phyloP scores from a whole-genome alignment of 768 basidiomycete species.

The Wakefieldia striispora region DNA sequence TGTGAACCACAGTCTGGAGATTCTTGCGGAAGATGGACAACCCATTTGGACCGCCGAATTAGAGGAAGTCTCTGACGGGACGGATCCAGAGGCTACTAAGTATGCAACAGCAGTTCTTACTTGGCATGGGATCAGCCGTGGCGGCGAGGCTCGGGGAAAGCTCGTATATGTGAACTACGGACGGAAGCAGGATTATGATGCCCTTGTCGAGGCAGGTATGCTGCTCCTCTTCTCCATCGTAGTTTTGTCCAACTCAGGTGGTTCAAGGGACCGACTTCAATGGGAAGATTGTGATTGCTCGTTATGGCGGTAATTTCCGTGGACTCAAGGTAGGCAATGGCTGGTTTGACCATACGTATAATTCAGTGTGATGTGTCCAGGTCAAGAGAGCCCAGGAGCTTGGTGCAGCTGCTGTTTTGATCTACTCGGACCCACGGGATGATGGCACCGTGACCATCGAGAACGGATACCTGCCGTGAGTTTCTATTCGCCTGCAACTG shows the following conservation, averaged over 20 bases:
- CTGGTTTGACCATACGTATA: conserved; percentile 8
- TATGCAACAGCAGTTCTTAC: conserved; percentile 55
- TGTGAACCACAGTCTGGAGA: conserved; percentile 52
- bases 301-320: conserved; percentile 78
- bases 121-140: conserved; percentile 70
- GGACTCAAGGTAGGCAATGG: conserved; percentile 73
- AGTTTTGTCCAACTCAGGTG: neutral
- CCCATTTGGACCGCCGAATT: conserved; percentile 60
- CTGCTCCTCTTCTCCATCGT: neutral
- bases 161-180: conserved; percentile 61
- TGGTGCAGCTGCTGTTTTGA: conserved; percentile 79
- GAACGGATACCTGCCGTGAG: conserved; percentile 71
- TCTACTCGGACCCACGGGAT: conserved; percentile 86
- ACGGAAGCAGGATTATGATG: conserved; percentile 60
- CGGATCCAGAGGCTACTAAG: conserved; percentile 60
- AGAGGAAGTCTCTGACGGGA: conserved; percentile 61
- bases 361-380: conserved; percentile 39
- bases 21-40: conserved; percentile 49
- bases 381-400: conserved; percentile 84
- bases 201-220: conserved; percentile 49
- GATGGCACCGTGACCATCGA: conserved; percentile 77
- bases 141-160: conserved; percentile 63
- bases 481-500: neutral
- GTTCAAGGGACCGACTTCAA: conserved; percentile 59
- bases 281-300: conserved; percentile 75